Conservation (phyloP, 2,329 filamentous ascomycete genomes). For the Exutisphaerella laricina region DNA sequence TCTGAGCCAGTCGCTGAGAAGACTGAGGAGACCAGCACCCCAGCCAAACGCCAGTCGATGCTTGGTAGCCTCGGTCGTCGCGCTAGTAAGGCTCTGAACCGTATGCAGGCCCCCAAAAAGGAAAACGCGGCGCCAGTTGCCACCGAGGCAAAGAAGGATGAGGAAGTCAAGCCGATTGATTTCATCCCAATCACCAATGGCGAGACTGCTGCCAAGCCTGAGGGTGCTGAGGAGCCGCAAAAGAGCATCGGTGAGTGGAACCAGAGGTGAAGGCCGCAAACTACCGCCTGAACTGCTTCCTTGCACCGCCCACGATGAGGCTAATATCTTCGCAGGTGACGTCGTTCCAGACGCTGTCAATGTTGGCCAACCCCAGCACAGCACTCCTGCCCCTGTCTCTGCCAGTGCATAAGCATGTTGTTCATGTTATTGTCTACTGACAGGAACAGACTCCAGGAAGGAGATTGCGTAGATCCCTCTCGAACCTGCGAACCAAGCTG, state of each 20-base stretch:
- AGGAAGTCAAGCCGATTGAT: constrained; percentile 24
- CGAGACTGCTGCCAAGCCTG: constrained; percentile 21
- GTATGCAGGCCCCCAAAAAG: constrained; percentile 30
- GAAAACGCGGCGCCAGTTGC: constrained; percentile 21
- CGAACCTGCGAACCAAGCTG: background rate
- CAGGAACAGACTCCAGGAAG: constrained; percentile 1
- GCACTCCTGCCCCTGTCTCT: constrained; percentile 26
- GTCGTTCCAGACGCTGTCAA: constrained; percentile 28
- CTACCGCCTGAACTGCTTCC: too few species aligned
- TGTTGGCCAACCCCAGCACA: constrained; percentile 27
- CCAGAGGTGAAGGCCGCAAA: too few species aligned
- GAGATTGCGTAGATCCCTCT: background rate
- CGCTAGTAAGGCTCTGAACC: constrained; percentile 32
- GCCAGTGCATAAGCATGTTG: constrained; percentile 32
- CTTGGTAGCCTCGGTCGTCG: constrained; percentile 32
- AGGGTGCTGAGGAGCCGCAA: constrained; percentile 21
- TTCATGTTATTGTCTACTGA: background rate
- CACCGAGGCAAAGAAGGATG: constrained; percentile 18
- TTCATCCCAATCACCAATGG: constrained; percentile 20
- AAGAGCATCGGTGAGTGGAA: constrained; percentile 21
- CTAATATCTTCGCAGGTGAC: too few species aligned
- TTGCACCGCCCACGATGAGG: too few species aligned
- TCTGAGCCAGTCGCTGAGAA: constrained; percentile 22
- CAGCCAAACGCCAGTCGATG: constrained; percentile 32
- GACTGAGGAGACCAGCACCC: constrained; percentile 17